phyloP scores from a whole-genome alignment of 2,329 filamentous ascomycete species.

The Trichoderma arundinaceum region DNA sequence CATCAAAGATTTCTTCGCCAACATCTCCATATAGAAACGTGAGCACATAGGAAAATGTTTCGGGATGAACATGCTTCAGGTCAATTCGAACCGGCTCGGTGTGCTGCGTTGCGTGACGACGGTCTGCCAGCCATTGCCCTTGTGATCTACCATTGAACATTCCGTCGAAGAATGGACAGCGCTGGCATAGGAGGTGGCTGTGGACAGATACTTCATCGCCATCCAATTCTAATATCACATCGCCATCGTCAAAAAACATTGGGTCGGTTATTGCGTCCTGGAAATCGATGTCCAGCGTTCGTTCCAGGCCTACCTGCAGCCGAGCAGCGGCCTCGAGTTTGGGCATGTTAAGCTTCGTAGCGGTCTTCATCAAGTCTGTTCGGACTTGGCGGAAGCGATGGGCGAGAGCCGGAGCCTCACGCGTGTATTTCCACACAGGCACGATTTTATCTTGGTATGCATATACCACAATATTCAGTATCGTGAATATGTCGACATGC shows the following conservation, averaged over 20 bases:
- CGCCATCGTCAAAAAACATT: constrained; percentile 77
- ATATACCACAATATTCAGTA: constrained; percentile 81
- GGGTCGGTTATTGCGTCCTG: constrained; percentile 70
- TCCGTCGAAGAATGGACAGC: constrained; percentile 91
- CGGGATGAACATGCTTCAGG: constrained; percentile 76
- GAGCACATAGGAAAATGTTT: constrained; percentile 79
- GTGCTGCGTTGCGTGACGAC: constrained; percentile 55
- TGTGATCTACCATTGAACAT: constrained; percentile 87
- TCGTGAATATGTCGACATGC: constrained; percentile 73
- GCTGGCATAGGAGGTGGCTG: constrained; percentile 76
- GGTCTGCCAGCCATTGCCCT: constrained; percentile 80
- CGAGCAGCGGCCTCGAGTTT: constrained; percentile 79
- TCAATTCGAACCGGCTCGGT: constrained; percentile 70
- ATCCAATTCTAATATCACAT: constrained; percentile 79
- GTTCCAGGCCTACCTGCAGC: constrained; percentile 70
- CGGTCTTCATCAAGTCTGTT: constrained; percentile 85
- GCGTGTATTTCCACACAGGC: constrained; percentile 85
- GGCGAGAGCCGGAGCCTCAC: constrained; percentile 67
- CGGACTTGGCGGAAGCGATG: constrained; percentile 80
- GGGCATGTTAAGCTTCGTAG: constrained; percentile 70
- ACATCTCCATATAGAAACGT: constrained; percentile 83
- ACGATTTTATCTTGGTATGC: constrained; percentile 80
- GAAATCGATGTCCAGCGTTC: constrained; percentile 72
- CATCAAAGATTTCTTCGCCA: constrained; percentile 80
- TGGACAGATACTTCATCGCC: constrained; percentile 76